Percentiles rank a stretch among this genome's conserved stretches.
Conservation (phyloP, 2,329 filamentous ascomycete genomes). For the Cercospora zeae-maydis region DNA sequence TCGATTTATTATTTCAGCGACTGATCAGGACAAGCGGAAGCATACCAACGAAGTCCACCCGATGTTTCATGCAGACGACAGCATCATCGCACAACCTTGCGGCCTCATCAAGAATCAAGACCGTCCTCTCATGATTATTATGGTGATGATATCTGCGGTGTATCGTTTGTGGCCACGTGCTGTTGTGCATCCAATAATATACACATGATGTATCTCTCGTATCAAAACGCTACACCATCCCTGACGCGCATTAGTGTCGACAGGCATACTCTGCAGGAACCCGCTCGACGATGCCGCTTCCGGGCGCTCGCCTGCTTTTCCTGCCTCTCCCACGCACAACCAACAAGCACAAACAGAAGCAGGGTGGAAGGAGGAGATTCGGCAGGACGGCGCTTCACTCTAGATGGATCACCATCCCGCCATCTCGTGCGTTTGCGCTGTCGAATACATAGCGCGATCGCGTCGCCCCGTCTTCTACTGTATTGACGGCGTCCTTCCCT, state of each 20-base stretch:
- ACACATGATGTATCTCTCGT: too few relatives aligned
- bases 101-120: background rate
- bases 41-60: background rate
- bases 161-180: conserved; percentile 6
- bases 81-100: background rate
- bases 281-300: conserved; percentile 17
- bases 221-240: conserved; percentile 9
- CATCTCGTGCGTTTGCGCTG: conserved; percentile 12
- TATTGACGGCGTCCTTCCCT: conserved; percentile 16
- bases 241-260: conserved; percentile 17
- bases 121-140: conserved; percentile 2
- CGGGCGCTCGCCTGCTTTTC: conserved; percentile 9
- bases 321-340: conserved; percentile 5
- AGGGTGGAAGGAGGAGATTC: conserved; percentile 15
- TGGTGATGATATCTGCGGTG: background rate
- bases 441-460: conserved; percentile 14
- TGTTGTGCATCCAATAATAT: conserved; percentile 14
- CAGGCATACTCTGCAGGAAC: conserved; percentile 22
- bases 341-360: too few relatives aligned
- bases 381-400: conserved; percentile 15
- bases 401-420: conserved; percentile 15
- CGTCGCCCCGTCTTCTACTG: conserved; percentile 17
- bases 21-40: background rate
- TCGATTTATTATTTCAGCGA: background rate
- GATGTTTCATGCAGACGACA: background rate